phyloP scores from a whole-genome alignment of 2,329 filamentous ascomycete genomes.

The Malbranchea zuffiana region DNA sequence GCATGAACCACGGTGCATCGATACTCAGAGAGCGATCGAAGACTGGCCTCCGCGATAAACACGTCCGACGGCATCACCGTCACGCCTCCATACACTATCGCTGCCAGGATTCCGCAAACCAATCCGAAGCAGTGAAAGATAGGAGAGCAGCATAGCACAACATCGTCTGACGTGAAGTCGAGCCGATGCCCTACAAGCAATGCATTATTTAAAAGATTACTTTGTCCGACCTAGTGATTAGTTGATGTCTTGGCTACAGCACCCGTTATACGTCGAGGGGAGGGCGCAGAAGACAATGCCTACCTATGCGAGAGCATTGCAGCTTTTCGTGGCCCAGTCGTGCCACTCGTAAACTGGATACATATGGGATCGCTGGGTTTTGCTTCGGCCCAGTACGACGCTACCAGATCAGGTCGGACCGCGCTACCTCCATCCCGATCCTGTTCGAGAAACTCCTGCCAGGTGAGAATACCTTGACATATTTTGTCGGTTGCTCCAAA shows the following conservation, averaged over 20 bases:
- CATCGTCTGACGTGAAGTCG: slow-evolving; percentile 55
- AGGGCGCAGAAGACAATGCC: slow-evolving; percentile 21
- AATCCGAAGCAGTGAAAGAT: slow-evolving; percentile 81
- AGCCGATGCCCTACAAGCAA: slow-evolving; percentile 65
- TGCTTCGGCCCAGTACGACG: slow-evolving; percentile 42
- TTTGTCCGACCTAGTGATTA: slow-evolving; percentile 13
- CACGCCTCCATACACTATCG: slow-evolving; percentile 62
- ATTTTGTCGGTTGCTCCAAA: slow-evolving; percentile 47
- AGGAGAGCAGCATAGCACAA: slow-evolving; percentile 70
- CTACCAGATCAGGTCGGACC: slow-evolving; percentile 42
- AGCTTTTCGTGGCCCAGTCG: slow-evolving; percentile 61
- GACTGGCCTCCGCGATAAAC: slow-evolving; percentile 57
- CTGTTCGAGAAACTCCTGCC: too few relatives aligned
- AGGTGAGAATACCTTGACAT: too few relatives aligned
- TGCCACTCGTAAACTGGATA: slow-evolving; percentile 65
- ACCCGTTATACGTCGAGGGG: not conserved
- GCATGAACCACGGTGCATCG: slow-evolving; percentile 66
- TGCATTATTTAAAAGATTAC: slow-evolving; percentile 49
- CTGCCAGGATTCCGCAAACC: slow-evolving; percentile 61
- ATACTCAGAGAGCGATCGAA: slow-evolving; percentile 56
- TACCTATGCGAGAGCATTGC: slow-evolving; percentile 64
- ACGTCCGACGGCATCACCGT: slow-evolving; percentile 66
- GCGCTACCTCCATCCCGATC: too few relatives aligned
- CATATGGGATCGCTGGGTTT: slow-evolving; percentile 56
- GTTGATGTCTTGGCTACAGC: too few relatives aligned